Conservation (phyloP, 176 grass and related monocot species). For the maize (Zea mays) region DNA sequence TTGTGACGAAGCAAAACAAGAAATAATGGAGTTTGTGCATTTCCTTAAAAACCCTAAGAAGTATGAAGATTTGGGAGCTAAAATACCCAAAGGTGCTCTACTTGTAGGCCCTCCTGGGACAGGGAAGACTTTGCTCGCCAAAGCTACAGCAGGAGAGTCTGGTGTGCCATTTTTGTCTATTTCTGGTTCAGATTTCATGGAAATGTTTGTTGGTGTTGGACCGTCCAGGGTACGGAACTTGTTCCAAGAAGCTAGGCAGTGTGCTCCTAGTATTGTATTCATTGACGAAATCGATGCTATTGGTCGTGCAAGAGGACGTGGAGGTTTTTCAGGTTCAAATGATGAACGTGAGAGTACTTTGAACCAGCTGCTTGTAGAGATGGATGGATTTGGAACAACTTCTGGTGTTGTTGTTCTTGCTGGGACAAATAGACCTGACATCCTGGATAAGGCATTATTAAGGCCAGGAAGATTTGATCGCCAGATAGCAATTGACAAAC, state of each 20-base stretch:
- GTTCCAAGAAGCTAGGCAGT: slow-evolving; percentile 70
- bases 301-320: slow-evolving; percentile 70
- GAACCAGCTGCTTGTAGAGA: slow-evolving; percentile 57
- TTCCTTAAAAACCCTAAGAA: slow-evolving; percentile 74
- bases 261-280: slow-evolving; percentile 82
- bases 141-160: slow-evolving; percentile 81
- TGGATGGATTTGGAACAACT: slow-evolving; percentile 49
- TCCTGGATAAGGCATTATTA: slow-evolving; percentile 88
- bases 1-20: slow-evolving; percentile 85
- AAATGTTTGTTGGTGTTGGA: slow-evolving; percentile 90
- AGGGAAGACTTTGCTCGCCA: slow-evolving; percentile 82
- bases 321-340: slow-evolving; percentile 65
- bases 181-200: slow-evolving; percentile 85
- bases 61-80: slow-evolving; percentile 70
- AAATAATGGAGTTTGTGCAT: slow-evolving; percentile 93
- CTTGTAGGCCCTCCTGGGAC: slow-evolving; percentile 84
- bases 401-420: slow-evolving; percentile 79
- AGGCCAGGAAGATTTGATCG: slow-evolving; percentile 97
- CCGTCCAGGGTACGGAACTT: slow-evolving; percentile 72
- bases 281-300: slow-evolving; percentile 90
- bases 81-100: slow-evolving; percentile 82
- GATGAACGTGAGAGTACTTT: slow-evolving; percentile 85
- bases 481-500: slow-evolving; percentile 94
- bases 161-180: slow-evolving; percentile 73
- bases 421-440: slow-evolving; percentile 92